Evolutionary conservation across 2,329 filamentous ascomycete genomes (phyloP).

Genomic region (Botrytis tulipae): DNA sequence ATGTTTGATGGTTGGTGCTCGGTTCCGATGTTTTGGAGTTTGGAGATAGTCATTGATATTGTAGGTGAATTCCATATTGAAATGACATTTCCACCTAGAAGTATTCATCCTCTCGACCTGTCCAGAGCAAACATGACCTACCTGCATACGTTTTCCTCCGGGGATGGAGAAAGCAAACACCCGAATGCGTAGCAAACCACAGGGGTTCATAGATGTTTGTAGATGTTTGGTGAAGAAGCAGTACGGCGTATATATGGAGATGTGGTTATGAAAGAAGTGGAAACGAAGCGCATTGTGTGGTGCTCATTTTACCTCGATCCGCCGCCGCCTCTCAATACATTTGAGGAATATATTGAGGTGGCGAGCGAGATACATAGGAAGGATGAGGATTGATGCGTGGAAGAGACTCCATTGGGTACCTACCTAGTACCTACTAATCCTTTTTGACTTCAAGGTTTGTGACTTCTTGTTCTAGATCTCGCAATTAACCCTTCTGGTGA

Average conservation of each 20-base stretch:
- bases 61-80: too few species aligned
- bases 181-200: neutral
- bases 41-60: neutral
- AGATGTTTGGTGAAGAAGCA: neutral
- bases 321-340: neutral
- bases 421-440: too few species aligned
- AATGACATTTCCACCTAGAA: neutral
- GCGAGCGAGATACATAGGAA: neutral
- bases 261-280: neutral
- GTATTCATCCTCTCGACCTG: neutral
- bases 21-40: neutral
- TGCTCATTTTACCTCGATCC: neutral
- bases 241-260: neutral
- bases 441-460: neutral
- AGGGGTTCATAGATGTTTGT: neutral
- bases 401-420: neutral
- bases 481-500: neutral
- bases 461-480: neutral
- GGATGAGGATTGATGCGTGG: neutral
- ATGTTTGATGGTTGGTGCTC: neutral
- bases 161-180: neutral
- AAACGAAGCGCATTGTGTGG: neutral
- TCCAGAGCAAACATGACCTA: neutral
- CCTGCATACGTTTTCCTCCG: neutral
- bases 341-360: neutral